Conservation (phyloP, 2,329 filamentous ascomycete species). For the Phialocephala subalpina region DNA sequence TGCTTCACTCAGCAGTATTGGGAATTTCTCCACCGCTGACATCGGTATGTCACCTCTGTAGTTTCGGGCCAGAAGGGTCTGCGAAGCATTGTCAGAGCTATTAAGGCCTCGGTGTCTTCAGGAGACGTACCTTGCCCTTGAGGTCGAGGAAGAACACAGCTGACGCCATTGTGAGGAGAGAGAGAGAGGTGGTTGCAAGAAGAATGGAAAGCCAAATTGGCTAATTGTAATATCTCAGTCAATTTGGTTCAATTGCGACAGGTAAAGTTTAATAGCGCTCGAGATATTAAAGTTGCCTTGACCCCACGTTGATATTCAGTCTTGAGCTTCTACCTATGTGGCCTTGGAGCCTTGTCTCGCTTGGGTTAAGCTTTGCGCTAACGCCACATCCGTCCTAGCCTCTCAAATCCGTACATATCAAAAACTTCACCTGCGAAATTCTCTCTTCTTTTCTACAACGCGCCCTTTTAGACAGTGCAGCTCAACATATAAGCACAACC, state of each 20-base stretch:
- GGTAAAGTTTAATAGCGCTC: constrained; percentile 19
- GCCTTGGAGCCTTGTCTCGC: constrained; percentile 28
- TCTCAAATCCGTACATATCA: constrained; percentile 24
- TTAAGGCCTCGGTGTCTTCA: constrained; percentile 18
- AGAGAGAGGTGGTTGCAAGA: constrained; percentile 10
- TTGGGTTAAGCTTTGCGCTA: constrained; percentile 26
- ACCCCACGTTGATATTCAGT: constrained; percentile 38
- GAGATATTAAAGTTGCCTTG: constrained; percentile 23
- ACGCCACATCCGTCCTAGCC: constrained; percentile 26
- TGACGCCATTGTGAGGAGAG: constrained; percentile 77
- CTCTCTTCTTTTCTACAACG: constrained; percentile 63
- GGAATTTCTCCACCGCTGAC: constrained; percentile 98
- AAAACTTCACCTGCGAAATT: constrained; percentile 26
- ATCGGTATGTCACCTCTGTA: constrained; percentile 99
- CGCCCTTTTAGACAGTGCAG: constrained; percentile 88
- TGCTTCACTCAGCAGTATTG: constrained; percentile 92
- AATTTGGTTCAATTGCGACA: constrained; percentile 33
- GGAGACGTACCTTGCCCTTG: constrained; percentile 89
- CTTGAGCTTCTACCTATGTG: constrained; percentile 27
- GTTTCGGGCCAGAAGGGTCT: constrained; percentile 98
- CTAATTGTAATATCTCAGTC: constrained; percentile 24
- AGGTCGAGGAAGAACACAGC: constrained; percentile 98
- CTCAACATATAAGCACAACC: constrained; percentile 68
- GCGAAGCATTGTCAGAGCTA: constrained; percentile 37
- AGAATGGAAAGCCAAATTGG: constrained; percentile 28